Conservation (phyloP, 352 stramenopile species). For the Thraustochytrium striatum region DNA sequence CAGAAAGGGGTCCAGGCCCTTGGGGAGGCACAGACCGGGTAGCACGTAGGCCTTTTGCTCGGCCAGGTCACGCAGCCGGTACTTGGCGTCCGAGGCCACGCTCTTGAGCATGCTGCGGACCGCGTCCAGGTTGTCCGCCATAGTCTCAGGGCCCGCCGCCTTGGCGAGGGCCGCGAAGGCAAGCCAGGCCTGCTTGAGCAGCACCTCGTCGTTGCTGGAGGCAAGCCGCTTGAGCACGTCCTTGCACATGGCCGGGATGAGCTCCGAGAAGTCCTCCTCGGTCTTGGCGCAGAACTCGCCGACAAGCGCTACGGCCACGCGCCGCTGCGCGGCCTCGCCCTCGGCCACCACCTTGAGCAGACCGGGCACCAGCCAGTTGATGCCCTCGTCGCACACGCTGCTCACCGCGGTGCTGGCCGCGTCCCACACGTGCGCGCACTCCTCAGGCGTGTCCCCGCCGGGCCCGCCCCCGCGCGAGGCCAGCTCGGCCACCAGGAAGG, state of each 20-base stretch:
- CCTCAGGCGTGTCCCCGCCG: neutral
- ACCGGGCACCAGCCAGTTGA: constrained; percentile 89
- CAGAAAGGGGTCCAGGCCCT: constrained; percentile 90
- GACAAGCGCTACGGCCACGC: constrained; percentile 83
- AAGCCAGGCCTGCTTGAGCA: constrained; percentile 79
- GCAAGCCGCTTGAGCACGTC: constrained; percentile 94
- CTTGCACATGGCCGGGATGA: constrained; percentile 89
- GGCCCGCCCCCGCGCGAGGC: neutral
- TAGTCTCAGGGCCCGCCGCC: constrained; percentile 80
- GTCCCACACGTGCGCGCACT: constrained; percentile 21
- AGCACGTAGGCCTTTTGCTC: constrained; percentile 43
- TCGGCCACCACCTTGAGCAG: constrained; percentile 88
- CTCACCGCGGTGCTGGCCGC: constrained; percentile 29
- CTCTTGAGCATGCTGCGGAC: constrained; percentile 93
- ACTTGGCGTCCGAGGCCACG: constrained; percentile 66
- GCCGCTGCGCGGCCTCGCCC: constrained; percentile 74
- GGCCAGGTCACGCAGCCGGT: neutral
- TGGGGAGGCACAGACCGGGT: constrained; percentile 63
- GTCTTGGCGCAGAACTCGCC: constrained; percentile 79
- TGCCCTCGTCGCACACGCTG: constrained; percentile 76
- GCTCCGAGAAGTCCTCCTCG: constrained; percentile 78
- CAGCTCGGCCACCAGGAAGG: constrained; percentile 60
- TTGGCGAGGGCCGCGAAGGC: constrained; percentile 85
- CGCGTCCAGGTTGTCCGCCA: constrained; percentile 91
- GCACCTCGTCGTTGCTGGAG: constrained; percentile 70